Conservation (phyloP, 2,329 filamentous ascomycete genomes). For the Cladophialophora exuberans region DNA sequence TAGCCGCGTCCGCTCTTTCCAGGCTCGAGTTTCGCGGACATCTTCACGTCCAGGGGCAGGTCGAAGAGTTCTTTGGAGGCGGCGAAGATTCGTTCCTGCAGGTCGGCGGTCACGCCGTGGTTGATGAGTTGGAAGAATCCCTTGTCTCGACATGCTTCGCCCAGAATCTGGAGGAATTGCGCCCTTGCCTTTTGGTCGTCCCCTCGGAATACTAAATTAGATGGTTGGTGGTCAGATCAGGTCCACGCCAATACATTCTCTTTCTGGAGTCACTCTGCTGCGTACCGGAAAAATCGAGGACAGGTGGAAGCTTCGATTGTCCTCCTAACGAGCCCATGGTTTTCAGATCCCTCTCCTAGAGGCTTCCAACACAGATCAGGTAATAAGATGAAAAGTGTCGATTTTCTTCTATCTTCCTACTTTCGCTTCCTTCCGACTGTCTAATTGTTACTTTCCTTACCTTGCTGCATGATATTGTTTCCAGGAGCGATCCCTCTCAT, state of each 20-base stretch:
- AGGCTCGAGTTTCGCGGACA: constrained; percentile 24
- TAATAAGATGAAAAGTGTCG: too few relatives aligned
- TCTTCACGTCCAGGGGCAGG: constrained; percentile 39
- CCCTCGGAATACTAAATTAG: constrained; percentile 4
- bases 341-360: too few relatives aligned
- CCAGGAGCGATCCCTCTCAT: too few relatives aligned
- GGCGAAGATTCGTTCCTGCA: constrained; percentile 46
- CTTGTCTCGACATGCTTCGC: constrained; percentile 46
- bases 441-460: too few relatives aligned
- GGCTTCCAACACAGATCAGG: too few relatives aligned
- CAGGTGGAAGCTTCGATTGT: constrained; percentile 3
- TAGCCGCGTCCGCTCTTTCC: constrained; percentile 45
- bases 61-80: constrained; percentile 52
- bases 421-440: too few relatives aligned
- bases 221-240: background rate
- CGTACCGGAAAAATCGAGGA: constrained; percentile 19
- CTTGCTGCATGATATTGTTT: too few relatives aligned
- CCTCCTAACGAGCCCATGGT: constrained; percentile 1
- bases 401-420: too few relatives aligned
- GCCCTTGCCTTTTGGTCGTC: background rate
- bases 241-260: background rate
- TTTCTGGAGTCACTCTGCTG: background rate
- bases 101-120: constrained; percentile 47
- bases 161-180: constrained; percentile 41
- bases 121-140: constrained; percentile 52